phyloP scores from a whole-genome alignment of 257 asterid species.

The Solanum rostratum region DNA sequence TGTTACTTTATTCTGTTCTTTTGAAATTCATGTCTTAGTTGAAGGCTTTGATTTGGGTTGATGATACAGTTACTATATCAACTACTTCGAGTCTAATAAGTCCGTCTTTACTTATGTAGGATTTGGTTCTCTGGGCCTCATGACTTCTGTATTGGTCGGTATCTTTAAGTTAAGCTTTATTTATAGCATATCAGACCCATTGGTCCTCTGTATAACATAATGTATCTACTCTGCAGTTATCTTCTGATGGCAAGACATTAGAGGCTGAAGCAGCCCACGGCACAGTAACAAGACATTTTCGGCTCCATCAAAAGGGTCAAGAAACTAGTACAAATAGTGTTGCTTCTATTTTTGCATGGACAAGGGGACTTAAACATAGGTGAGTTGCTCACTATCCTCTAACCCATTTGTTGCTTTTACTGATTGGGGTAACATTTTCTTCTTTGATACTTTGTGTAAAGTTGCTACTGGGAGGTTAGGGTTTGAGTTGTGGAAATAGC shows the following conservation, averaged over 20 bases:
- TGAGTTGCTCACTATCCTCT: constrained; percentile 13
- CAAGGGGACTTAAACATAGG: constrained; percentile 83
- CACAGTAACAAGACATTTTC: constrained; percentile 84
- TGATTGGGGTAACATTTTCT: not conserved
- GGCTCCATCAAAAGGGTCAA: constrained; percentile 83
- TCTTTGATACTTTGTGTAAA: not conserved
- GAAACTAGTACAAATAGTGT: constrained; percentile 94
- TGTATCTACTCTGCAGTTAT: constrained; percentile 37
- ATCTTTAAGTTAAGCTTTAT: not conserved
- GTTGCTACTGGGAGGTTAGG: not conserved
- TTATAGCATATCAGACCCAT: not conserved
- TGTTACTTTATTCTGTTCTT: not conserved
- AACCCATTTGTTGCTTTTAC: not conserved
- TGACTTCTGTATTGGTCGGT: constrained; percentile 82
- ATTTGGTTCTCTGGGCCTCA: constrained; percentile 91
- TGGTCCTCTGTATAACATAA: not conserved
- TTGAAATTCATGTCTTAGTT: not conserved
- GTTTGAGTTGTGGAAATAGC: not conserved
- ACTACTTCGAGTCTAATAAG: not conserved
- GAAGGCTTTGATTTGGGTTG: not conserved
- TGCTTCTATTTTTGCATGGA: constrained; percentile 96
- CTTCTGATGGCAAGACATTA: constrained; percentile 89
- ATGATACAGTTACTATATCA: not conserved
- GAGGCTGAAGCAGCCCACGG: constrained; percentile 99
- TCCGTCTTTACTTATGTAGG: constrained; percentile 31